Conservation (phyloP, 2,329 filamentous ascomycete species). For the Colletotrichum magnum region DNA sequence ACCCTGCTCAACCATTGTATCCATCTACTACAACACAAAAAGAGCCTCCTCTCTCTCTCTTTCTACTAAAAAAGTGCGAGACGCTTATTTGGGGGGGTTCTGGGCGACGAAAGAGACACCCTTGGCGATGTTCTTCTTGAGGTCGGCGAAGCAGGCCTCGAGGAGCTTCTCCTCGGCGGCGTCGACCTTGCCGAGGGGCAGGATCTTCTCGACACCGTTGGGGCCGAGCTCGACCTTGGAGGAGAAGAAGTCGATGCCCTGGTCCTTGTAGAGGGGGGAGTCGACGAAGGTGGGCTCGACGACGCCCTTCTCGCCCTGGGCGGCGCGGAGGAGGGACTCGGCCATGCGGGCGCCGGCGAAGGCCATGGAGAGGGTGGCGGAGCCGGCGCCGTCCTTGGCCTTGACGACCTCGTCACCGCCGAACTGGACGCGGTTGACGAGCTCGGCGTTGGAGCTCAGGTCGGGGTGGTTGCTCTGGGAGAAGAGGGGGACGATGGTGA, state of each 20-base stretch:
- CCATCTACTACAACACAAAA: conserved; percentile 29
- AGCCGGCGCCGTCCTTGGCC: conserved; percentile 98
- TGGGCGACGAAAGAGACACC: conserved; percentile 74
- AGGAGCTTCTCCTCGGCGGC: conserved; percentile 91
- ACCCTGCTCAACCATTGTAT: conserved; percentile 39
- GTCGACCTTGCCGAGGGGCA: conserved; percentile 87
- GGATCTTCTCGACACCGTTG: conserved; percentile 95
- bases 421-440: conserved; percentile 97
- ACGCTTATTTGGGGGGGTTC: conserved; percentile 72
- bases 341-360: conserved; percentile 90
- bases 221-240: conserved; percentile 96
- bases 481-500: conserved; percentile 98
- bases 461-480: conserved; percentile 91
- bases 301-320: conserved; percentile 94
- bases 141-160: conserved; percentile 85
- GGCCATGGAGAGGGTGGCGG: conserved; percentile 98
- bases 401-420: conserved; percentile 99
- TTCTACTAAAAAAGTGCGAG: background rate
- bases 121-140: conserved; percentile 97
- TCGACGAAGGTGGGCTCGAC: conserved; percentile 98
- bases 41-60: conserved; percentile 7
- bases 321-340: conserved; percentile 92
- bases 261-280: conserved; percentile 97
- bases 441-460: conserved; percentile 82
- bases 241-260: conserved; percentile 97